Conservation (phyloP, 2,329 filamentous ascomycete genomes). For the Fusarium circinatum region DNA sequence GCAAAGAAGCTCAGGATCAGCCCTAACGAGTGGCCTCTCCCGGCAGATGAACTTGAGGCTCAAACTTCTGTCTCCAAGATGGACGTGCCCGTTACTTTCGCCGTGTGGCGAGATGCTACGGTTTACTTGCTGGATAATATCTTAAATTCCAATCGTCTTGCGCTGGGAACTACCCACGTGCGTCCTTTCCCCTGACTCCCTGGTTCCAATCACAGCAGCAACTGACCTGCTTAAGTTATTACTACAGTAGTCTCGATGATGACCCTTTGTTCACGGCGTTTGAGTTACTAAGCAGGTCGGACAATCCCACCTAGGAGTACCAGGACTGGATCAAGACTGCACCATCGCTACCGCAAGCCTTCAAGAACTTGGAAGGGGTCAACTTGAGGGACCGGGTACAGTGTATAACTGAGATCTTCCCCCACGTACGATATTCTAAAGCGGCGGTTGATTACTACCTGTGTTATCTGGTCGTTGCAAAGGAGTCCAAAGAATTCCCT, state of each 20-base stretch:
- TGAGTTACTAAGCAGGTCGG: slow-evolving; percentile 57
- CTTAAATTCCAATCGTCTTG: too few species aligned
- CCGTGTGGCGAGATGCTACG: too few species aligned
- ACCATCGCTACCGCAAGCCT: slow-evolving; percentile 47
- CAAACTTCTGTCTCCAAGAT: too few species aligned
- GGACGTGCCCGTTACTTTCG: too few species aligned
- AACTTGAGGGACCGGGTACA: slow-evolving; percentile 67
- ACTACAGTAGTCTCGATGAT: slow-evolving; percentile 64
- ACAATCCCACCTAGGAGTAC: slow-evolving; percentile 65
- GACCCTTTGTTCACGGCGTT: slow-evolving; percentile 61
- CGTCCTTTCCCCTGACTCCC: too few species aligned
- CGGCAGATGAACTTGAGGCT: too few species aligned
- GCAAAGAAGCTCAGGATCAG: too few species aligned
- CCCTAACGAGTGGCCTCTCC: too few species aligned
- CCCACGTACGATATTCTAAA: slow-evolving; percentile 62
- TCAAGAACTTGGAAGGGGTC: slow-evolving; percentile 59
- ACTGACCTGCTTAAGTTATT: slow-evolving; percentile 68
- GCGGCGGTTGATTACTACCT: slow-evolving; percentile 72
- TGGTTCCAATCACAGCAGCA: too few species aligned
- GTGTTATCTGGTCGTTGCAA: slow-evolving; percentile 66
- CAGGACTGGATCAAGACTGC: slow-evolving; percentile 56
- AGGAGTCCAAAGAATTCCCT: slow-evolving; percentile 70
- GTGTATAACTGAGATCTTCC: slow-evolving; percentile 62
- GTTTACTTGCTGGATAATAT: too few species aligned
- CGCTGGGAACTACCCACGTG: too few species aligned